Evolutionary conservation across 495 filamentous ascomycete genomes (phyloP).

Genomic region (Penicillium lagena): DNA sequence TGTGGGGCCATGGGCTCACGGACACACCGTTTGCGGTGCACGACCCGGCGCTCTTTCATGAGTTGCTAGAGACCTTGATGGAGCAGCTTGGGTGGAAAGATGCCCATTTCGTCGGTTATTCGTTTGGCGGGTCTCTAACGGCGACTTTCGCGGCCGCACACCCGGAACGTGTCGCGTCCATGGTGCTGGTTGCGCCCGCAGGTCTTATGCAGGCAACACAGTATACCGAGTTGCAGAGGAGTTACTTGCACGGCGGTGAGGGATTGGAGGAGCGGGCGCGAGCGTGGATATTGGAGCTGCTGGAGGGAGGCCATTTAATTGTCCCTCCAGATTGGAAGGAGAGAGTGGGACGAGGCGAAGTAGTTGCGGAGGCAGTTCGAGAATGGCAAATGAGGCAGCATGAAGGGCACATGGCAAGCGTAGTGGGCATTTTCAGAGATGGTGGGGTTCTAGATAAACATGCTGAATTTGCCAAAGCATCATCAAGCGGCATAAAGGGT

Average conservation of each 20-base stretch:
- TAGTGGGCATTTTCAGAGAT: constrained; percentile 36
- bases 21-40: too few species aligned
- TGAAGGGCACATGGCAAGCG: constrained; percentile 32
- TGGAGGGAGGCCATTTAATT: constrained; percentile 29
- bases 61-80: too few species aligned
- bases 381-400: constrained; percentile 39
- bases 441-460: constrained; percentile 33
- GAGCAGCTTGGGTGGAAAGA: too few species aligned
- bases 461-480: constrained; percentile 26
- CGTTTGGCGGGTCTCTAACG: too few species aligned
- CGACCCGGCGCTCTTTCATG: too few species aligned
- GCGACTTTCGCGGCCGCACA: too few species aligned
- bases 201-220: too few species aligned
- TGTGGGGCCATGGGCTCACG: too few species aligned
- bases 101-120: too few species aligned
- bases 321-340: constrained; percentile 38
- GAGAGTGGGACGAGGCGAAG: constrained; percentile 29
- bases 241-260: constrained; percentile 20
- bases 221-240: constrained; percentile 11
- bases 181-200: too few species aligned
- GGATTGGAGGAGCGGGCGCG: constrained; percentile 20
- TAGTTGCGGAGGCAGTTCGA: constrained; percentile 39
- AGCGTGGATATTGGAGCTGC: constrained; percentile 25
- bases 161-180: too few species aligned
- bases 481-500: constrained; percentile 12